These are phyloP conservation scores for Phanerochaete sordida DNA, from an alignment of 768 basidiomycete genomes.

Conservation along the genomic window DNA sequence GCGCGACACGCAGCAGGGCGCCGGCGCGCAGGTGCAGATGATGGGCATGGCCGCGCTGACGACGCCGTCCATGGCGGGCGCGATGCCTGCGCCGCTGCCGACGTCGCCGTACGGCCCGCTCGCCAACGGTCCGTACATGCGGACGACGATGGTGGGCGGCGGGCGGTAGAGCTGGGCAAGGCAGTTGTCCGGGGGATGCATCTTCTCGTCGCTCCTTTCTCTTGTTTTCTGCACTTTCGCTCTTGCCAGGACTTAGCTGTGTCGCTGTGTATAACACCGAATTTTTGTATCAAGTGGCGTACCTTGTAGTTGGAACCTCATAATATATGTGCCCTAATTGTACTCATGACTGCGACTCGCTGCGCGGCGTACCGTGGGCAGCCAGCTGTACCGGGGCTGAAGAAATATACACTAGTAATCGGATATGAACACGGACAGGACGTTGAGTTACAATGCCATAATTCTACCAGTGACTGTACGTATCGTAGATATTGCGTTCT, in stretches of 20 bases:
- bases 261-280: constrained; percentile 7
- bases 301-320: not conserved
- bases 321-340: not conserved
- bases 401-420: too few relatives aligned
- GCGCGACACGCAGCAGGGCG: constrained; percentile 53
- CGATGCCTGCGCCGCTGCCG: constrained; percentile 43
- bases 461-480: not conserved
- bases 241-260: not conserved
- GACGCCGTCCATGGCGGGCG: constrained; percentile 34
- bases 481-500: not conserved
- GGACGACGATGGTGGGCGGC: constrained; percentile 45
- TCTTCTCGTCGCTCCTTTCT: constrained; percentile 8
- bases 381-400: too few relatives aligned
- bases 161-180: constrained; percentile 19
- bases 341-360: not conserved
- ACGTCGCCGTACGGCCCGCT: constrained; percentile 59
- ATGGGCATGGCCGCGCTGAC: constrained; percentile 49
- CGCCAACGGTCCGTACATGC: constrained; percentile 62
- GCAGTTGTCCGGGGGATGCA: not conserved
- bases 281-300: constrained; percentile 8
- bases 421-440: not conserved
- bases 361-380: too few relatives aligned
- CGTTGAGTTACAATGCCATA: not conserved
- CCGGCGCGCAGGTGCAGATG: constrained; percentile 44
- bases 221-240: constrained; percentile 7